Evolutionary conservation across 2,329 filamentous ascomycete genomes (phyloP), one percentile per base, ranked within the genome.

Genomic region (Pseudogymnoascus sp.): DNA sequence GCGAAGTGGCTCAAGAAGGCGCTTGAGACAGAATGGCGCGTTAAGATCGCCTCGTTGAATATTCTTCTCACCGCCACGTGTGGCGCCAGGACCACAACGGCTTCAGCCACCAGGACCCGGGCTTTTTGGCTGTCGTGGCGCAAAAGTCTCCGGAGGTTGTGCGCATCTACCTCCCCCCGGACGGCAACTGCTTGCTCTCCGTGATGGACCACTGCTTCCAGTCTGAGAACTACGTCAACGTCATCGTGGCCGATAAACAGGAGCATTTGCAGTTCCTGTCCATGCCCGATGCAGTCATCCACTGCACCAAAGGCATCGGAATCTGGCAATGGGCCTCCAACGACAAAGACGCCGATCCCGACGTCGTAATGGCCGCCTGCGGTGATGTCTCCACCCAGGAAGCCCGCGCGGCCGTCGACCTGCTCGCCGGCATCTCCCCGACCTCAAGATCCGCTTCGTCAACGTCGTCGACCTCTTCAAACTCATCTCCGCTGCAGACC

Each of bases 51-150:
- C 7, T 91, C 88, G 0, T 83, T 93, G 68, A 93, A 93, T 76
- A 91, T 92, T 67, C 81, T 93, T 12, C 80, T 92, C 61, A 92
- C 89, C 1, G 85, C 88, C 1, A 89, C 90, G 88, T 92, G 63
- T 92, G 89, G 89, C 80, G 89, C 69, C 89, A 92, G 77, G 89
- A 92, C 67, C 89, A 92, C 79, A 93, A 92, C 69, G 89, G 89
- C 37, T 93, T 93, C 76, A 91, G 88, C 0, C 89, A 92, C 72
- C 89, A 92, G 72, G 88, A 91, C 67, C 89, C 89, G 0, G 88
- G 88, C 40, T 93, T 93, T 81, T 81, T 93, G 11, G 88, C 91
- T 67, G 87, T 92, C 0, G 83, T 93, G 2, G 86, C 85, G 67
- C 92, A 93, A 78, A 92, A 92, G 78, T 88, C 84, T 67, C 89